Conservation (phyloP, 495 filamentous ascomycete genomes). For the Talaromyces liani region DNA sequence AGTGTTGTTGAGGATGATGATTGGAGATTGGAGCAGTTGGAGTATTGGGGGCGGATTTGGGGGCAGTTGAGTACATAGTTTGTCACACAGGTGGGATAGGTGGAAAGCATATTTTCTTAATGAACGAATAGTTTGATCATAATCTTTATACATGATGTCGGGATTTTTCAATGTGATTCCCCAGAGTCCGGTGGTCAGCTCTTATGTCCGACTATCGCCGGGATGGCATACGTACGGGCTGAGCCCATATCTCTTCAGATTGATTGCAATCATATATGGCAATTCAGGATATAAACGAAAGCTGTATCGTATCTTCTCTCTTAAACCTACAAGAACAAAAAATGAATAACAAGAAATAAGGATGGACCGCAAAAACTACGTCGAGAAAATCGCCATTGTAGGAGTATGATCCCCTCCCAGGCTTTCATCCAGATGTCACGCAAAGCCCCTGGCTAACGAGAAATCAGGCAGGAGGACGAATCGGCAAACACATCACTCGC, state of each 20-base stretch:
- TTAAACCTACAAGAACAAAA: no score
- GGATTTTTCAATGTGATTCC: neutral
- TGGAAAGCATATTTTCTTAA: neutral
- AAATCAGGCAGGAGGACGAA: neutral
- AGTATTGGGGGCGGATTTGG: neutral
- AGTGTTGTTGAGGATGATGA: neutral
- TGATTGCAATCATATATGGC: neutral
- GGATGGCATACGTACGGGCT: neutral
- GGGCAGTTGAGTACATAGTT: neutral
- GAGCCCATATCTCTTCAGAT: no score
- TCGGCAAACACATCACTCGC: neutral
- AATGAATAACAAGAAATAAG: no score
- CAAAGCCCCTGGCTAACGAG: neutral
- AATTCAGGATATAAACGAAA: neutral
- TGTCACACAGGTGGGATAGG: no score
- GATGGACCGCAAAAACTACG: neutral
- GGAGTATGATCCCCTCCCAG: neutral
- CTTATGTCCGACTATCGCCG: neutral
- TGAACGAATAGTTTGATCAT: neutral
- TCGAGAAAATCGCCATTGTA: neutral
- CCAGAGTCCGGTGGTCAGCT: neutral
- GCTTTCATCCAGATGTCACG: neutral
- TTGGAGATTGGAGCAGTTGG: neutral
- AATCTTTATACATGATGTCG: neutral
- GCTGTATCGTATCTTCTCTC: no score